Evolutionary conservation across 768 basidiomycete species (phyloP), one percentile per base, ranked within the genome.

Genomic region (Suillus hirtellus): DNA sequence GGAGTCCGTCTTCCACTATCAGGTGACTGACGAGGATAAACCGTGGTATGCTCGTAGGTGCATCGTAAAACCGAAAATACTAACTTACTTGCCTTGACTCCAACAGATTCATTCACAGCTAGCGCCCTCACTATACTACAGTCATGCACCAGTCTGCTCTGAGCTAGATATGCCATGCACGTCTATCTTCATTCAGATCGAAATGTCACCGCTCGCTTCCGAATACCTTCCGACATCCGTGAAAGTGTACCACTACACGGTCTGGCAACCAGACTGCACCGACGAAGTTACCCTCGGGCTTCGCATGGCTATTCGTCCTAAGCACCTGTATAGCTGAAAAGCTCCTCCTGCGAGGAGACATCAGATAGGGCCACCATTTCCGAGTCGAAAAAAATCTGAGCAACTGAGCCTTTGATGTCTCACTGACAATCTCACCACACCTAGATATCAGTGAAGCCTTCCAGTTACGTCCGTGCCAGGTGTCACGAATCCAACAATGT

Each of bases 211-310:
- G 8, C 14, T 55, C 37, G 21, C 14, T 21, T 55, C 54, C 24
- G 24, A 24, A 38, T 56, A 24, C 24, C 35, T 17, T 43, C 38
- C 37, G 9, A 24, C 21, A 24, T 10, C 21, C 15, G 40, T 17
- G 21, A 40, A 56, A 15, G 24, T 34, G 2, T 66, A 59, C 1
- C 42, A 68, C 4, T 74, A 67, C 71, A 67, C 88, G 60, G 84
- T 91, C 37, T 89, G 84, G 67, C 87, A 88, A 2, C 89, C 88
- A 2, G 89, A 91, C 70, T 83, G 80, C 68, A 83, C 83, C 14
- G 86, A 88, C 60, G 78, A 80, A 58, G 88, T 81, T 3, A 82
- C 85, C 4, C 80, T 85, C 49, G 79, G 79, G 21, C 80, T 82
- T n/a, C 80, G 89, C 38, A 75, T 88, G 65, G 78, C 81, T 2